Conservation (phyloP, 345 rosid species). For the Balakata baccata region DNA sequence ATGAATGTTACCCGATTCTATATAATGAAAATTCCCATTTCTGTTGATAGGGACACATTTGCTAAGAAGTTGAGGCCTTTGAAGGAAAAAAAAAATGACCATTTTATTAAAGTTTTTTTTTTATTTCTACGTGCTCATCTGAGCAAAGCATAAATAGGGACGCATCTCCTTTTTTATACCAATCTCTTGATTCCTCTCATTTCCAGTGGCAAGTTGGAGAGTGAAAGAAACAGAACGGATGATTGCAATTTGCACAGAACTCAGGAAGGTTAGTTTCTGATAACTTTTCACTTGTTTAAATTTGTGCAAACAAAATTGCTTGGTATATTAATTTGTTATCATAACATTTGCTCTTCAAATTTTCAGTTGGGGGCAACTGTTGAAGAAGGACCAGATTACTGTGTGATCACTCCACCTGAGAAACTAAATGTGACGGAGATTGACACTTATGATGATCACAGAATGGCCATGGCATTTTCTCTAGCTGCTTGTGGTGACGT, state of each 20-base stretch:
- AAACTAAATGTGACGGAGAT: conserved; percentile 67
- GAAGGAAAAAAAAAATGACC: too few relatives aligned
- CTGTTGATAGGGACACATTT: too few relatives aligned
- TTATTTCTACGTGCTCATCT: neutral
- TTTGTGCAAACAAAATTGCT: too few relatives aligned
- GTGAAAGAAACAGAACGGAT: conserved; percentile 97
- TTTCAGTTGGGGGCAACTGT: conserved; percentile 93
- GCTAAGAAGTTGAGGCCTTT: too few relatives aligned
- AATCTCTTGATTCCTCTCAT: neutral
- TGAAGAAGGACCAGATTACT: conserved; percentile 93
- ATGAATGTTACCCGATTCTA: too few relatives aligned
- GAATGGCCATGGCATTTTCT: conserved; percentile 99
- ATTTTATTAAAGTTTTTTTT: neutral
- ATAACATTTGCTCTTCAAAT: conserved; percentile 5
- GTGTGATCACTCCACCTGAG: conserved; percentile 90
- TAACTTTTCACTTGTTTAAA: neutral
- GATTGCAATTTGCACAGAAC: conserved; percentile 96
- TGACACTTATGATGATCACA: conserved; percentile 92
- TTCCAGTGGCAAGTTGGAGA: conserved; percentile 96
- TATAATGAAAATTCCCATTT: too few relatives aligned
- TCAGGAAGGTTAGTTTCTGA: conserved; percentile 58
- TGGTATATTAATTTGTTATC: neutral
- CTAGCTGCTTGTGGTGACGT: conserved; percentile 96
- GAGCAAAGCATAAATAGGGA: neutral
- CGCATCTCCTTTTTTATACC: neutral